Percentiles rank a stretch among this genome's conserved stretches.
Conservation (phyloP, 179 eudicot species). For the Heliamphora pulchella region DNA sequence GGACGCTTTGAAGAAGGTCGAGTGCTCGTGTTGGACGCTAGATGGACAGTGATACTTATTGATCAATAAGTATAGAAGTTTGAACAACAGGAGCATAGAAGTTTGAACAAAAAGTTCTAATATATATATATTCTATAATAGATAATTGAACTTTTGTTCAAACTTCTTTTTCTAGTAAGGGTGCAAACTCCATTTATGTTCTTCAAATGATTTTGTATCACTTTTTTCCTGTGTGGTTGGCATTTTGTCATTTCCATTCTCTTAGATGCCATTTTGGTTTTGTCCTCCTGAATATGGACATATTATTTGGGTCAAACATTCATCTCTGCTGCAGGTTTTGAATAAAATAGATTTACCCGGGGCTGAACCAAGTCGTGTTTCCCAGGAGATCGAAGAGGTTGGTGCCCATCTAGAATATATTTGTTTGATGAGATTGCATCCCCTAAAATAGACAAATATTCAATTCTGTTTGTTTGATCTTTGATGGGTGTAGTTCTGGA, state of each 20-base stretch:
- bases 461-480: background rate
- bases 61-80: no score
- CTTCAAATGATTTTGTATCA: no score
- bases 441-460: background rate
- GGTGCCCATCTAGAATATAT: conserved; percentile 20
- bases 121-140: no score
- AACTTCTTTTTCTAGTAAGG: no score
- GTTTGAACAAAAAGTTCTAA: no score
- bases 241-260: conserved; percentile 1
- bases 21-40: no score
- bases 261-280: background rate
- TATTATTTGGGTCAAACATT: background rate
- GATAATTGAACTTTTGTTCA: no score
- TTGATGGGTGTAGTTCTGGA: background rate
- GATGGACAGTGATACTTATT: no score
- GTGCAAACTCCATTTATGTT: no score
- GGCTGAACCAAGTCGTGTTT: conserved; percentile 84
- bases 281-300: background rate
- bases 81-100: no score
- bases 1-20: no score
- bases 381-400: conserved; percentile 94
- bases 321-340: conserved; percentile 56
- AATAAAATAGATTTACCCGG: conserved; percentile 98
- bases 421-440: background rate
- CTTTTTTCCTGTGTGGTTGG: background rate